A percentile compares a stretch with the other conserved stretches of the same genome.
Evolutionary conservation across 139 green algal genomes (phyloP).

Genomic region (Mychonastes homosphaera): DNA sequence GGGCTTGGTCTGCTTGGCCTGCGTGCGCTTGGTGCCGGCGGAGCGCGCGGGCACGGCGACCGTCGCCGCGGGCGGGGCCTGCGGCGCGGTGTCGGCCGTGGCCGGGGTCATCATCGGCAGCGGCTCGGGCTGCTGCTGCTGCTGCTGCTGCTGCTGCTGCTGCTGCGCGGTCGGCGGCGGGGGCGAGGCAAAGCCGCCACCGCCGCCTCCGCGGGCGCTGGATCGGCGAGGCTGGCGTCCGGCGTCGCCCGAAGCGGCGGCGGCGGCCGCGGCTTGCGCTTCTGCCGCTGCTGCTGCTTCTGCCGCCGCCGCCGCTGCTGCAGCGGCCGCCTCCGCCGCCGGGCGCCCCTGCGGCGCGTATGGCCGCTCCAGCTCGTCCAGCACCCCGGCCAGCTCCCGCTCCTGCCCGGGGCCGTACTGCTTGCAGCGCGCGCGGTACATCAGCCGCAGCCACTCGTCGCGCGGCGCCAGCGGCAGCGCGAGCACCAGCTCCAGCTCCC

Average conservation of each 20-base stretch:
- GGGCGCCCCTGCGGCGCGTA: constrained; percentile 1
- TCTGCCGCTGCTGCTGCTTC: constrained; percentile 1
- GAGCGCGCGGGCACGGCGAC: not conserved
- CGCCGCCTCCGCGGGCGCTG: too few relatives aligned
- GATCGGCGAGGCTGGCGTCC: not conserved
- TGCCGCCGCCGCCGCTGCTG: constrained; percentile 9
- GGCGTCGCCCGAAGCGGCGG: not conserved
- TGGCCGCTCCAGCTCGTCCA: not conserved
- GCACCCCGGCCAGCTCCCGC: constrained; percentile 1
- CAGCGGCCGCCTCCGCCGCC: not conserved
- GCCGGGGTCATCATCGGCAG: too few relatives aligned
- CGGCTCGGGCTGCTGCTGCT: not conserved
- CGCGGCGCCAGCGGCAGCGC: constrained; percentile 35
- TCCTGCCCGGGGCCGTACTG: too few relatives aligned
- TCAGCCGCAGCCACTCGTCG: constrained; percentile 63
- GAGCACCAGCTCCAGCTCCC: constrained; percentile 63
- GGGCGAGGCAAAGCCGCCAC: too few relatives aligned
- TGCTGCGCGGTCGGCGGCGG: too few relatives aligned
- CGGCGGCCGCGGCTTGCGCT: not conserved
- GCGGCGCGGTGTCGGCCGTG: too few relatives aligned
- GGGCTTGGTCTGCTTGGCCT: constrained; percentile 3
- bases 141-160: constrained; percentile 5
- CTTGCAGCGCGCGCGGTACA: constrained; percentile 62
- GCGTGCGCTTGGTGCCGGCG: constrained; percentile 1
- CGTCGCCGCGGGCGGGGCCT: not conserved